phyloP scores from a whole-genome alignment of 345 rosid species.

The Turritis glabra region DNA sequence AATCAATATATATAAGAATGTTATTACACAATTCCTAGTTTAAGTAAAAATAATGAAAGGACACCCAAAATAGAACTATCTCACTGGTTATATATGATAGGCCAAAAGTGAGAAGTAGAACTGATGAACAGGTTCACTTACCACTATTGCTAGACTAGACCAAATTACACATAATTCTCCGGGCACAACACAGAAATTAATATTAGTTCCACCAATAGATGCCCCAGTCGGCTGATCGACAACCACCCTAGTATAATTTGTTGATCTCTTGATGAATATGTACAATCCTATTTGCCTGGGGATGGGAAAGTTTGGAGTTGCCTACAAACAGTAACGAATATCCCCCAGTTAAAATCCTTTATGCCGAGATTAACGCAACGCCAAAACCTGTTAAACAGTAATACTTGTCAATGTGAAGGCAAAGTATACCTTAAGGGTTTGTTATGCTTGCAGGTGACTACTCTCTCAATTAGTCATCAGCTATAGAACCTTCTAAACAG shows the following conservation, averaged over 20 bases:
- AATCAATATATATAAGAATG: neutral
- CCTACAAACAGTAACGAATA: neutral
- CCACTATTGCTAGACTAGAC: slow-evolving; percentile 1
- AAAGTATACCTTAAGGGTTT: slow-evolving; percentile 10
- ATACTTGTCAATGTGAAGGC: slow-evolving; percentile 13
- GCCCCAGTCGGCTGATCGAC: neutral
- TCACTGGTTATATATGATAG: slow-evolving; percentile 5
- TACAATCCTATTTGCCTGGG: neutral
- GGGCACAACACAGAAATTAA: neutral
- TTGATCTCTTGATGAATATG: slow-evolving; percentile 14
- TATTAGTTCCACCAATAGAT: neutral
- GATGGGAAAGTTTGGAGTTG: slow-evolving; percentile 2
- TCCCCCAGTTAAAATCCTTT: no score
- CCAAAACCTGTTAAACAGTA: slow-evolving; percentile 13
- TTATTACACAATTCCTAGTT: slow-evolving; percentile 8
- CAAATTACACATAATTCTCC: no score
- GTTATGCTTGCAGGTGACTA: slow-evolving; percentile 14
- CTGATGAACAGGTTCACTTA: slow-evolving; percentile 11
- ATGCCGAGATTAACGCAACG: slow-evolving; percentile 8
- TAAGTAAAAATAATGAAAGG: neutral
- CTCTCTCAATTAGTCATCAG: slow-evolving; percentile 10
- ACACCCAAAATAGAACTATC: neutral
- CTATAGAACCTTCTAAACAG: slow-evolving; percentile 11
- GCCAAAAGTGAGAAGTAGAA: slow-evolving; percentile 9
- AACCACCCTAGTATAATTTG: neutral